phyloP scores from a whole-genome alignment of 129 eudicot genomes.

The Oenanthe sinensis region DNA sequence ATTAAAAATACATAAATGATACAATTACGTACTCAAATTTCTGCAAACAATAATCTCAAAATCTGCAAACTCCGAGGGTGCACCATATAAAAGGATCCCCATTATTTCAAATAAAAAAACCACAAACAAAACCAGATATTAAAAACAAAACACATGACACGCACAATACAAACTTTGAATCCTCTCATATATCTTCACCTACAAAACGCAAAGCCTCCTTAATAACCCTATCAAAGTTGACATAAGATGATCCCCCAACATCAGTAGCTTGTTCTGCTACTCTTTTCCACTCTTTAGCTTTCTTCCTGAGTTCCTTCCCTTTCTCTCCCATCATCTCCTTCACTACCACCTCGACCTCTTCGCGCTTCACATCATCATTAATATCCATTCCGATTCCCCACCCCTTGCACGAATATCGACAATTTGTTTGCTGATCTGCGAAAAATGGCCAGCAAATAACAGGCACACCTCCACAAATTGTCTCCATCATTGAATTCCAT shows the following conservation, averaged over 20 bases:
- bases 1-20: too few relatives aligned
- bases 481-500: conserved; percentile 10
- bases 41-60: too few relatives aligned
- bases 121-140: too few relatives aligned
- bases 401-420: background rate
- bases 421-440: conserved; percentile 3
- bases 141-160: background rate
- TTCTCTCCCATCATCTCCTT: conserved; percentile 7
- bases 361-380: background rate
- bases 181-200: background rate
- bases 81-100: too few relatives aligned
- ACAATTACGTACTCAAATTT: too few relatives aligned
- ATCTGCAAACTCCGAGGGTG: too few relatives aligned
- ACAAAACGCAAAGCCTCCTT: background rate
- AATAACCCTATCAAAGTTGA: background rate
- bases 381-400: conserved; percentile 9
- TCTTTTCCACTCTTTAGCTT: conserved; percentile 5
- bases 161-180: background rate
- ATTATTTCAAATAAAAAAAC: too few relatives aligned
- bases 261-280: conserved; percentile 8
- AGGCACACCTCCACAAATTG: conserved; percentile 3
- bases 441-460: conserved; percentile 9
- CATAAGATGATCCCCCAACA: conserved; percentile 9
- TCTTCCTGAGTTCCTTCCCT: background rate
- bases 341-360: conserved; percentile 5